Conservation (phyloP, 1,139 yeast species). For the Sugiyamaella japonica region DNA sequence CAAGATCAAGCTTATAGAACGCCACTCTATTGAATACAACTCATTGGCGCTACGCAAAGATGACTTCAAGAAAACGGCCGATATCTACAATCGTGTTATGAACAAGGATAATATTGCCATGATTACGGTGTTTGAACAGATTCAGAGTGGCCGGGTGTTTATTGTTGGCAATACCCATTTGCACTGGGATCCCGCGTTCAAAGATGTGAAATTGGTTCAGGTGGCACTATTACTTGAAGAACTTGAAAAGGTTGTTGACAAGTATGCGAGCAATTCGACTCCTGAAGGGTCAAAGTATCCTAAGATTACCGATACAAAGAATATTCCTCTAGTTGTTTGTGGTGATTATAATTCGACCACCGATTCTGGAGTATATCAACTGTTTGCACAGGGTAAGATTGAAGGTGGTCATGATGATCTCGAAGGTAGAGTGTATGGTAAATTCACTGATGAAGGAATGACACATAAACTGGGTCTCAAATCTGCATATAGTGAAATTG, state of each 20-base stretch:
- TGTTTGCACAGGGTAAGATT: conserved; percentile 69
- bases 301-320: conserved; percentile 55
- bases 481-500: conserved; percentile 80
- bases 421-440: conserved; percentile 86
- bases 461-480: conserved; percentile 76
- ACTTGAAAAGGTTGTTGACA: conserved; percentile 62
- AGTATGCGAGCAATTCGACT: conserved; percentile 46
- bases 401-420: conserved; percentile 76
- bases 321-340: conserved; percentile 75
- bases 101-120: conserved; percentile 92
- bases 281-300: conserved; percentile 38
- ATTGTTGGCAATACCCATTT: conserved; percentile 88
- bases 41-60: conserved; percentile 85
- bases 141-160: conserved; percentile 66
- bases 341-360: conserved; percentile 94
- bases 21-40: conserved; percentile 80
- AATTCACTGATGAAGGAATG: conserved; percentile 86
- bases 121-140: conserved; percentile 74
- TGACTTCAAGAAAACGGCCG: conserved; percentile 89
- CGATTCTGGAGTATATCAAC: conserved; percentile 88
- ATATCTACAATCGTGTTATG: conserved; percentile 93
- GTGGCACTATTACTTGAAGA: conserved; percentile 91
- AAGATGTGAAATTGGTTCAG: conserved; percentile 95
- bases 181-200: conserved; percentile 97
- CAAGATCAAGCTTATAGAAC: conserved; percentile 69